These are phyloP conservation scores for Petrea volubilis DNA, from an alignment of 257 asterid genomes.

Conservation along the genomic window DNA sequence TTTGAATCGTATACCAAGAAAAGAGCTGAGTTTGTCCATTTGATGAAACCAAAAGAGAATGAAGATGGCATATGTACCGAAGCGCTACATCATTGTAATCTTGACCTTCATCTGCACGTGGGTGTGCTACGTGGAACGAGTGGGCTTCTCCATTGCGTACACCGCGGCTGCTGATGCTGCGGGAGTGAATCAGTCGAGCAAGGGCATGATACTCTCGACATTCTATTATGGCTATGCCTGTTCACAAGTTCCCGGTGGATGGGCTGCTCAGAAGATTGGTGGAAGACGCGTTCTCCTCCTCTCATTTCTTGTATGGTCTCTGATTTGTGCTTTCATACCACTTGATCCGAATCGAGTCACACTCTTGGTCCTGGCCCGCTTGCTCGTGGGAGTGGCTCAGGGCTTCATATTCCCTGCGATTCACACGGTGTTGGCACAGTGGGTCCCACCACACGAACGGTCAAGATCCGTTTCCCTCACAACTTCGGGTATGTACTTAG, in stretches of 20 bases:
- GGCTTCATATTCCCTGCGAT: constrained; percentile 96
- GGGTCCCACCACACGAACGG: constrained; percentile 96
- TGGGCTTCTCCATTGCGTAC: constrained; percentile 92
- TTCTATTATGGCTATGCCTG: constrained; percentile 93
- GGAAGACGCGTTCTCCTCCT: constrained; percentile 84
- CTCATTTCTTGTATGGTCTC: constrained; percentile 82
- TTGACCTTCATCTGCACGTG: constrained; percentile 85
- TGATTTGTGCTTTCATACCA: constrained; percentile 80
- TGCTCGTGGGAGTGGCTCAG: constrained; percentile 93
- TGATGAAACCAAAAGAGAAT: constrained; percentile 50
- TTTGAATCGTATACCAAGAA: neutral
- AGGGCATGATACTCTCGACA: constrained; percentile 81
- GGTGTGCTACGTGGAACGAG: constrained; percentile 90
- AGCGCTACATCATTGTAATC: constrained; percentile 66
- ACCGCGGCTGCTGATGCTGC: constrained; percentile 95
- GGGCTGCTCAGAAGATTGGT: constrained; percentile 93
- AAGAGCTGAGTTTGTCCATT: constrained; percentile 26
- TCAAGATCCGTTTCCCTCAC: constrained; percentile 90
- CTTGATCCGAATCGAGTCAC: constrained; percentile 64
- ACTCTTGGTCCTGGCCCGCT: constrained; percentile 73
- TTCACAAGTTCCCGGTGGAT: constrained; percentile 96
- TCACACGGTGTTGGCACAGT: constrained; percentile 92
- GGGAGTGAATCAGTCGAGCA: constrained; percentile 73
- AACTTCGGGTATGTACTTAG: constrained; percentile 92
- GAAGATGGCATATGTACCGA: constrained; percentile 60